phyloP scores from a whole-genome alignment of 1,284 basidiomycete genomes.

The Ceratorhiza oryzae-sativae region DNA sequence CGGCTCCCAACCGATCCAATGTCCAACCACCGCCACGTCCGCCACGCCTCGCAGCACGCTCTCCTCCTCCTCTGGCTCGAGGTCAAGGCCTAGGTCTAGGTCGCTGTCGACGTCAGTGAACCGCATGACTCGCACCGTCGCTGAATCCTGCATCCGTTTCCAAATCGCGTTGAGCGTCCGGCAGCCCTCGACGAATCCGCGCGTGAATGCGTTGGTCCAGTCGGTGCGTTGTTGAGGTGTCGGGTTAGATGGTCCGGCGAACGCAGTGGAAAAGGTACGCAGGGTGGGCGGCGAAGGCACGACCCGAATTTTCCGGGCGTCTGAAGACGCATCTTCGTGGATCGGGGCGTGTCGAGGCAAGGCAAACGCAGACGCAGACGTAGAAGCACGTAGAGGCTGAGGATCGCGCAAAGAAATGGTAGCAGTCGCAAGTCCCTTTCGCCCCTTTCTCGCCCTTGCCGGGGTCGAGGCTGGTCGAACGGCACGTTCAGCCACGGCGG shows the following conservation, averaged over 20 bases:
- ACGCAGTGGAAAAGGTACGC: slow-evolving; percentile 20
- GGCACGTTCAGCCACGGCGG: neutral
- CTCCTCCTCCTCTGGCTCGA: neutral
- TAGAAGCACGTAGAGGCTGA: neutral
- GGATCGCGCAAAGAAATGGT: slow-evolving; percentile 61
- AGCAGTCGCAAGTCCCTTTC: slow-evolving; percentile 62
- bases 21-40: slow-evolving; percentile 21
- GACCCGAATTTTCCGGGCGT: slow-evolving; percentile 7
- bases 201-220: slow-evolving; percentile 7
- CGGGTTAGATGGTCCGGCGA: slow-evolving; percentile 23
- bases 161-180: slow-evolving; percentile 20
- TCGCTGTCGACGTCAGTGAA: slow-evolving; percentile 18
- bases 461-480: neutral
- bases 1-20: slow-evolving; percentile 35
- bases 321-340: neutral
- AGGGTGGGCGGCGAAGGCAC: slow-evolving; percentile 24
- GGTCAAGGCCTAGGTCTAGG: neutral
- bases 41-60: slow-evolving; percentile 1
- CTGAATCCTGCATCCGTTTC: slow-evolving; percentile 27
- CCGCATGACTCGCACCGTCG: slow-evolving; percentile 16
- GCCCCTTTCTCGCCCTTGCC: slow-evolving; percentile 52
- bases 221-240: slow-evolving; percentile 23
- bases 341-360: neutral
- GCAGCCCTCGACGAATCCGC: slow-evolving; percentile 15
- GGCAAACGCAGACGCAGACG: neutral